A percentile compares a stretch with the other conserved stretches of the same genome.
Evolutionary conservation across 176 grass and related monocot species (phyloP).

Genomic region (Juncus effusus): DNA sequence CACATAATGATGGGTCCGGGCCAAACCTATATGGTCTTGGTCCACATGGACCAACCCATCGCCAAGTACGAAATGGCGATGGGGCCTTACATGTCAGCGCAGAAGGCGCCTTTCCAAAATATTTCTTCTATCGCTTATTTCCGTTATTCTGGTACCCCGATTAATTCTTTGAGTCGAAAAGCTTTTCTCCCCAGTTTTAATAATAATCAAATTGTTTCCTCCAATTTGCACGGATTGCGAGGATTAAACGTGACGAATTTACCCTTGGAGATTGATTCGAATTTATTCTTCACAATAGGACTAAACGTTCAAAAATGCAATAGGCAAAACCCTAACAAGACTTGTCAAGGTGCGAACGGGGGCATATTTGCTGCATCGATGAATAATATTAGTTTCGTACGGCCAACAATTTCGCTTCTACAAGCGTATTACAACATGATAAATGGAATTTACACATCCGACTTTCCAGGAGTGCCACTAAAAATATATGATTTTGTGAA

Average conservation of each 20-base stretch:
- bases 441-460: conserved; percentile 25
- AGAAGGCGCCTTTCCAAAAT: conserved; percentile 17
- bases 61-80: conserved; percentile 19
- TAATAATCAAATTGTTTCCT: not conserved
- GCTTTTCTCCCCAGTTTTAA: not conserved
- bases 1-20: conserved; percentile 20
- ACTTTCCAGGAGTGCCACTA: conserved; percentile 28
- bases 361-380: conserved; percentile 24
- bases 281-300: conserved; percentile 32
- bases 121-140: conserved; percentile 16
- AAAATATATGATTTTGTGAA: conserved; percentile 26
- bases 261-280: conserved; percentile 27
- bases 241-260: conserved; percentile 19
- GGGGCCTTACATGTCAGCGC: not conserved
- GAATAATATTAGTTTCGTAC: conserved; percentile 31
- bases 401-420: conserved; percentile 26
- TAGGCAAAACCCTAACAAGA: conserved; percentile 21
- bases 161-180: not conserved
- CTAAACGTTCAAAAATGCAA: conserved; percentile 23
- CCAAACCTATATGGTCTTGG: conserved; percentile 20
- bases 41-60: not conserved
- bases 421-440: conserved; percentile 26
- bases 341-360: conserved; percentile 21
- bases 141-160: not conserved
- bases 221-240: conserved; percentile 6